Evolutionary conservation across 306 rosid species (phyloP), one percentile per base, ranked within the genome.

Genomic region (Ormosia semicastrata): DNA sequence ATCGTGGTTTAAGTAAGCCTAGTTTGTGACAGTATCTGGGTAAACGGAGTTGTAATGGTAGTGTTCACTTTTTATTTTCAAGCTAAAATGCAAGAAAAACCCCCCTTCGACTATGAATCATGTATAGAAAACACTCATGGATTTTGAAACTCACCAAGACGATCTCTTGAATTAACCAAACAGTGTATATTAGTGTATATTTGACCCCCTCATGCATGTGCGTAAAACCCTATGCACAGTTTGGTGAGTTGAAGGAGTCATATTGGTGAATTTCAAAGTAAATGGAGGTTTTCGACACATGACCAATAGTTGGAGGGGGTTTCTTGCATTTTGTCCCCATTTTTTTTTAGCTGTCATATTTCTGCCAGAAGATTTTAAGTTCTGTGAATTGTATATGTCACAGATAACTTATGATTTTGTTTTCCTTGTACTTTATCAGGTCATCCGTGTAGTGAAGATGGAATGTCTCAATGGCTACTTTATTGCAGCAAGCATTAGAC

Each of bases 371-470:
- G 10, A 72, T 50, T 41, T 82, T 34, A 40, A 63, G 39, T 17
- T 64, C 14, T 75, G 13, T 32, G 34, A 69, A 60, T 17, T 75
- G 18, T 40, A 40, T 40, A 40, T 62, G 24, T 69, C 15, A 44
- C 40, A 46, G 78, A 59, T 46, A 66, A 81, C 81, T 73, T 43
- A 17, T 10, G 11, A 73, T 77, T 69, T 76, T 83, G 40, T 67
- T 32, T 67, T 67, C 7, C 56, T 33, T 76, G 50, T 71, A 7
- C 14, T 73, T 81, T 32, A 17, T 57, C 87, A 87, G 90, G 78
- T 78, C 84, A 73, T 84, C 88, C 4, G 86, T 58, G 73, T 77
- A 87, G 86, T 24, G 52, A 81, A 77, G 82, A 67, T 70, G 40
- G 39, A 47, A 53, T 32, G 49, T 70, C 36, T 39, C 72, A 36